Base-by-base conservation (phyloP, 2,329 filamentous ascomycete genomes). In the Talaromyces verruculosus region DNA sequence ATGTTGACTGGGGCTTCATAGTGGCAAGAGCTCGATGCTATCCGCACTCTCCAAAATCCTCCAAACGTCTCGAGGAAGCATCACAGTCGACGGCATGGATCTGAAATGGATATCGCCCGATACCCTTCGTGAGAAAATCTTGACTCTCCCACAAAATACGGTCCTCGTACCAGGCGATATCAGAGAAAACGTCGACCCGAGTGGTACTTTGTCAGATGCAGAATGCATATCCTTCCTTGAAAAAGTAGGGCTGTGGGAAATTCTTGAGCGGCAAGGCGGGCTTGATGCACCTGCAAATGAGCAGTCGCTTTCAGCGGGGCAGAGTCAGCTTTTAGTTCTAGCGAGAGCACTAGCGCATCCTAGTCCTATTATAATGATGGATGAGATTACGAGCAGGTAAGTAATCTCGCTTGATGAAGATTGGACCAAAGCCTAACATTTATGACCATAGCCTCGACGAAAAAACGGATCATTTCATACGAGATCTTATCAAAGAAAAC, bases 281-380 rank as follows among this genome's bases (percentile, higher is more conserved):
- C 70, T 82, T 2, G 74, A 78, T 67, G 73, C 75, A 1, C 73
- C 77, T 1, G 80, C 88, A 68, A 78, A 79, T 17, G 75, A 81
- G 1, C 80, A 84, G 8, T 77, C 80, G 60, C 77, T 88, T 5
- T 84, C 81, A 6, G 82, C 84, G 35, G 88, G 88, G 0, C 88
- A 90, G 73, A 83, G 83, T 53, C 88, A 90, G 71, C 79, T 90
- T 0, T 87, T 90, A 68, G 87, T 83, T 67, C 80, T 90, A 1
- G 87, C 85, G 0, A 76, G 87, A 0, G 88, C 86, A 0, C 79
- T 89, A 13, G 73, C 90, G 6, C 76, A 83, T n/a, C 72, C 74
- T 3, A 76, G 77, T 49, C 77, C 76, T 33, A 75, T 82, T 61
- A 73, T 82, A n/a, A 75, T 82, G 37, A 74, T 82, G 37, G 80